Conservation (phyloP, 1,139 yeast species). For the Geotrichum histeridarum region DNA sequence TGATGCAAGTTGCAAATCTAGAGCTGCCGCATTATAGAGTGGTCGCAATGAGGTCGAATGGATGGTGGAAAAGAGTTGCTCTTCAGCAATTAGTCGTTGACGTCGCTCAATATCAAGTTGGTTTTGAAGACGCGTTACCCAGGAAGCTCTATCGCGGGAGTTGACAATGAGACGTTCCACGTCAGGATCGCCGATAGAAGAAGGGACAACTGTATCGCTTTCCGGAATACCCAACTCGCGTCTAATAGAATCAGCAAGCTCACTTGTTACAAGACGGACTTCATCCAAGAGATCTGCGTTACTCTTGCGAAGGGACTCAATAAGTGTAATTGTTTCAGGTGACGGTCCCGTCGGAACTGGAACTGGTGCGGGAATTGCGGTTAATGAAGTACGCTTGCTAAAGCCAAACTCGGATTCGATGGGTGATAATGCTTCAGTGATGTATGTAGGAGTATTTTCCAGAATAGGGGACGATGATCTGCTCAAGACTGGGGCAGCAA, state of each 20-base stretch:
- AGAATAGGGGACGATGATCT: constrained; percentile 2
- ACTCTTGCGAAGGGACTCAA: constrained; percentile 4
- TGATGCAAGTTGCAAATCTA: constrained; percentile 27
- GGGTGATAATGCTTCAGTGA: neutral
- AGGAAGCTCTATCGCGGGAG: constrained; percentile 24
- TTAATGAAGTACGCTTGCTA: neutral
- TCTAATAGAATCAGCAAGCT: constrained; percentile 38
- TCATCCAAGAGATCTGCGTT: constrained; percentile 31
- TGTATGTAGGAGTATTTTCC: neutral
- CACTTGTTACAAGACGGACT: constrained; percentile 36
- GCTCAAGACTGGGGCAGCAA: neutral
- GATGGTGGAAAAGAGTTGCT: constrained; percentile 2
- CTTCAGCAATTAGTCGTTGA: constrained; percentile 32
- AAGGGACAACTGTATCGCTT: neutral
- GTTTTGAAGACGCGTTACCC: constrained; percentile 29
- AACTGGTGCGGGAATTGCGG: neutral
- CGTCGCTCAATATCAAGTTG: constrained; percentile 36
- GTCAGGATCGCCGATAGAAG: neutral
- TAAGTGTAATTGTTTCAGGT: constrained; percentile 5
- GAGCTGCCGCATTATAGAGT: constrained; percentile 19
- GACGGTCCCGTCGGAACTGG: neutral
- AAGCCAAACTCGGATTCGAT: neutral
- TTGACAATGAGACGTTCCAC: constrained; percentile 12
- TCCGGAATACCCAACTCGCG: constrained; percentile 34
- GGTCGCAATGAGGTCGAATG: constrained; percentile 2